Percentiles rank a stretch among this genome's conserved stretches.
phyloP scores from a whole-genome alignment of 2,329 filamentous ascomycete genomes.

The Xylariaceae sp. region DNA sequence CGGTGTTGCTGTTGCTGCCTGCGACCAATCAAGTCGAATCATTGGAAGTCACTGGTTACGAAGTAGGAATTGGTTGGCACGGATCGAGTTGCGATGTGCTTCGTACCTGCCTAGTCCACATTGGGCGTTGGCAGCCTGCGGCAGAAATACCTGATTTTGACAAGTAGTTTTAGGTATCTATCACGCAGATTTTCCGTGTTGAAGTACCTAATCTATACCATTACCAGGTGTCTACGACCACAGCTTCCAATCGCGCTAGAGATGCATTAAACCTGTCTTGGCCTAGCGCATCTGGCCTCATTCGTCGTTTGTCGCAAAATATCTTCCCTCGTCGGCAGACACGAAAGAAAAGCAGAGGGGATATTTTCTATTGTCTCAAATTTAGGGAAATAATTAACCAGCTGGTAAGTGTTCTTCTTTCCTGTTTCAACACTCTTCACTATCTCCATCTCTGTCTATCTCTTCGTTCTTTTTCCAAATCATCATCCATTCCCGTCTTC shows the following conservation, averaged over 20 bases:
- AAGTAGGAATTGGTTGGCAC: too few relatives aligned
- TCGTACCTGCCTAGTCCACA: too few relatives aligned
- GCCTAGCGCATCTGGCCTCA: conserved; percentile 10
- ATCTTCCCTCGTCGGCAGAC: conserved; percentile 6
- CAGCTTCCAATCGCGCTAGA: background rate
- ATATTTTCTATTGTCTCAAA: background rate
- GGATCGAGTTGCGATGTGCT: too few relatives aligned
- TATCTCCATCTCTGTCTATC: background rate
- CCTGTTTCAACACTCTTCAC: background rate
- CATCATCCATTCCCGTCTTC: background rate
- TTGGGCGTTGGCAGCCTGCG: too few relatives aligned
- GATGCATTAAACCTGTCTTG: conserved; percentile 6
- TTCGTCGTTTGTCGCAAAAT: conserved; percentile 13
- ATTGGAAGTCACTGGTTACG: background rate
- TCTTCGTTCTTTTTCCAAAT: background rate
- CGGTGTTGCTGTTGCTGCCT: background rate
- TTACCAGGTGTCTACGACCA: background rate
- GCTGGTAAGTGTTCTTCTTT: conserved; percentile 2
- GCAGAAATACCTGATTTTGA: too few relatives aligned
- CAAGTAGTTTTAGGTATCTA: too few relatives aligned
- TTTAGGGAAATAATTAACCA: background rate
- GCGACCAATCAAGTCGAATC: background rate
- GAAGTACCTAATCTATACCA: too few relatives aligned
- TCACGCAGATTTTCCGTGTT: too few relatives aligned
- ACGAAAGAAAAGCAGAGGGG: background rate